Evolutionary conservation across 768 basidiomycete species (phyloP).

Genomic region (Pleurotus ostreatus): DNA sequence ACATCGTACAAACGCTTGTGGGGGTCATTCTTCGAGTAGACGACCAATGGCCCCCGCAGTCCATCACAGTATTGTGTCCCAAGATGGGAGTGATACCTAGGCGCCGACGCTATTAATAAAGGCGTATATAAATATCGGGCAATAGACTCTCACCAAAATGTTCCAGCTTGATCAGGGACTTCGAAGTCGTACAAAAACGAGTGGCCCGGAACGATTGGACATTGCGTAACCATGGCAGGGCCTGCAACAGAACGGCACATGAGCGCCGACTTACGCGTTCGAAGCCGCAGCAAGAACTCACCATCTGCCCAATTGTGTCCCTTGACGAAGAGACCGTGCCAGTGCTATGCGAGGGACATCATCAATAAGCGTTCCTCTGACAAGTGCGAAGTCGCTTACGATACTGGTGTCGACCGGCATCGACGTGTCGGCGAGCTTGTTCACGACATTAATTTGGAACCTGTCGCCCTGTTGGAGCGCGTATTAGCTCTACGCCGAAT

Average conservation of each 20-base stretch:
- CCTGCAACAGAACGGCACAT: background rate
- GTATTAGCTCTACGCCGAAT: background rate
- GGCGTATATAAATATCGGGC: background rate
- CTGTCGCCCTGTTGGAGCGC: conserved; percentile 20
- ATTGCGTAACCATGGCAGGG: conserved; percentile 33
- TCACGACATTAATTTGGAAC: conserved; percentile 36
- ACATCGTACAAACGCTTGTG: conserved; percentile 25
- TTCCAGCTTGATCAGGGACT: conserved; percentile 23
- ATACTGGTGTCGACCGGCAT: conserved; percentile 32
- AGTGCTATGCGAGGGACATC: conserved; percentile 29
- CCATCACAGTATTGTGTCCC: conserved; percentile 40
- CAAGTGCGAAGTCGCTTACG: conserved; percentile 25
- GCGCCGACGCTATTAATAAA: background rate
- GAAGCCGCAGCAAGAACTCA: background rate
- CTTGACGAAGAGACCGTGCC: conserved; percentile 48
- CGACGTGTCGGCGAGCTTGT: conserved; percentile 33
- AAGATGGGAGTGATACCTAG: conserved; percentile 30
- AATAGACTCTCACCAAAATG: conserved; percentile 21
- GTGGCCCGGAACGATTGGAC: conserved; percentile 38
- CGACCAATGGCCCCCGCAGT: conserved; percentile 26
- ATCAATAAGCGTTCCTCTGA: no score
- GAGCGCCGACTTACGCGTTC: no score
- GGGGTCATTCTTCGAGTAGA: conserved; percentile 31
- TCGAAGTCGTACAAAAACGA: conserved; percentile 43
- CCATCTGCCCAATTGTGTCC: conserved; percentile 44